Base-by-base conservation (phyloP, 139 green algal genomes). In the Coelastrella sp. region DNA sequence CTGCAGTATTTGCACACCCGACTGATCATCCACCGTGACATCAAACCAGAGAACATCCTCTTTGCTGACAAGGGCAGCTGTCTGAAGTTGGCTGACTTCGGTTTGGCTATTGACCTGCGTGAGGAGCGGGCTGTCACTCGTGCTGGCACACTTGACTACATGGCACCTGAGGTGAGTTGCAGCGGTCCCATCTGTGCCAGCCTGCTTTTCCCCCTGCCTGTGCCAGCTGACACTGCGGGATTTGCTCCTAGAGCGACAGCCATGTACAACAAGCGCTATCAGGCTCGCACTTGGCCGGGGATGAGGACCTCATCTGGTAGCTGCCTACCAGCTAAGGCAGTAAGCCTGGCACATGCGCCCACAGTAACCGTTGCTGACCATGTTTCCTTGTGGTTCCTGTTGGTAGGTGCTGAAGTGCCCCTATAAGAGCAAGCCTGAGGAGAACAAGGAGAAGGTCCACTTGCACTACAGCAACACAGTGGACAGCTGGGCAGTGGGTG, bases 401-500 rank as follows among this genome's bases (percentile, higher is more conserved):
- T 47, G 32, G 32, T 76, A 94, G 85, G 83, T 94, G 20, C 68
- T 94, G 8, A 78, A 90, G n/a, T 97, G 95, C 90, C 95, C 95
- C 87, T 94, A 94, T 92, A 97, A 97, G 79, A 95, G 87, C 59
- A 80, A 92, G 23, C 95, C 95, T n/a, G 90, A 96, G 91, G 94
- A 97, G 89, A 96, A 96, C 93, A 97, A 97, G 92, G 92, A 95
- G 54, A 94, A 95, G 89, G 84, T 84, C 23, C 83, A 90, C 73
- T 91, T 96, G 81, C 91, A 94, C 76, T 96, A 96, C 88, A 84
- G 88, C 80, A 83, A 88, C 80, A 91, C 92, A 16, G 96, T 98
- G 16, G 97, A 99, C 94, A 97, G 95, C 88, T 99, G 97, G 97
- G 94, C 95, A 2, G 95, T 98, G 68, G 97, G 97, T 61, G 95